These are phyloP conservation scores for Astraeus odoratus DNA, from an alignment of 768 basidiomycete species.

Conservation along the genomic window DNA sequence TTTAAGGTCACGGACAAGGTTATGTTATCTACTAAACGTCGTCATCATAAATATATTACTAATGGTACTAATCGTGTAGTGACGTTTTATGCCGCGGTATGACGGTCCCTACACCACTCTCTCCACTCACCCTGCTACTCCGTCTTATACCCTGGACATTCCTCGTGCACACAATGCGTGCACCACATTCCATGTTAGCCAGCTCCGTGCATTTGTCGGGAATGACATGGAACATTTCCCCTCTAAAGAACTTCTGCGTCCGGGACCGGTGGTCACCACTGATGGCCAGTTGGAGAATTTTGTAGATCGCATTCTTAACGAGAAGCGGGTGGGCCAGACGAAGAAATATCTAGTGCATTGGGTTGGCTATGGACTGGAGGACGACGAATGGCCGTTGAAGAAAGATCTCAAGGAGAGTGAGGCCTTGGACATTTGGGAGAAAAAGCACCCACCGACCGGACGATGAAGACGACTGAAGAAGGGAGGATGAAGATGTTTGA, in stretches of 20 bases:
- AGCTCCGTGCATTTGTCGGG: not conserved
- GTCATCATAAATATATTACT: not conserved
- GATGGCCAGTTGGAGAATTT: constrained; percentile 9
- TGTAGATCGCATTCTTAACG: constrained; percentile 10
- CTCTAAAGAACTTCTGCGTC: not conserved
- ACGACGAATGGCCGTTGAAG: constrained; percentile 24
- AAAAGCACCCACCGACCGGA: not conserved
- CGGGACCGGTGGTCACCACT: constrained; percentile 3
- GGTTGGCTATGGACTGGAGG: constrained; percentile 22
- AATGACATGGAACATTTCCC: constrained; percentile 12
- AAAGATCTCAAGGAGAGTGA: constrained; percentile 16
- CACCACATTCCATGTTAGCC: constrained; percentile 10
- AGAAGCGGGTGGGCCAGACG: not conserved
- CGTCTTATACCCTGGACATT: constrained; percentile 13
- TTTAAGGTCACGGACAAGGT: constrained; percentile 9
- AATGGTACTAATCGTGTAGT: constrained; percentile 3
- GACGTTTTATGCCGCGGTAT: constrained; percentile 11
- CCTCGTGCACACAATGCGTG: constrained; percentile 4
- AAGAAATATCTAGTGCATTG: constrained; percentile 19
- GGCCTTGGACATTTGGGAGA: constrained; percentile 14
- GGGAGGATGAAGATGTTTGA: too few species aligned
- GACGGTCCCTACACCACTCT: constrained; percentile 12
- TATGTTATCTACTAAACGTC: constrained; percentile 8
- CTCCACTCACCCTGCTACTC: not conserved
- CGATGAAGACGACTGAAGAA: too few species aligned